Evolutionary conservation across 1,284 basidiomycete genomes (phyloP).

Genomic region (Veloboletus limbatus): DNA sequence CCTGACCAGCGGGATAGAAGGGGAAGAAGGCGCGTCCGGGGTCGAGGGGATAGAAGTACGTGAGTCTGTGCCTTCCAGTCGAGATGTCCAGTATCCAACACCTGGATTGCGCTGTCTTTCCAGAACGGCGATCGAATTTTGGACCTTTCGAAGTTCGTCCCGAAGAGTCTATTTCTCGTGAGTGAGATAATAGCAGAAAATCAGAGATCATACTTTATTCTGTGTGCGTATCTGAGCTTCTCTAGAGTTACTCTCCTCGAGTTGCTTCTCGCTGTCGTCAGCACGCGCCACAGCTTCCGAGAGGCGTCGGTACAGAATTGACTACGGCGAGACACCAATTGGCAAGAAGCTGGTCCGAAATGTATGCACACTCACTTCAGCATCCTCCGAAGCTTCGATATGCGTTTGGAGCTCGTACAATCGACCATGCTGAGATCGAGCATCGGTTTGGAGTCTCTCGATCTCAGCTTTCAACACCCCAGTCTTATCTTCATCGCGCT

Average conservation of each 20-base stretch:
- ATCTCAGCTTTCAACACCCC: slow-evolving; percentile 55
- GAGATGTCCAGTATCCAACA: slow-evolving; percentile 84
- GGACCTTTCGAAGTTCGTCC: slow-evolving; percentile 90
- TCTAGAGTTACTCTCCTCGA: slow-evolving; percentile 62
- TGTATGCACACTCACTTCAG: slow-evolving; percentile 47
- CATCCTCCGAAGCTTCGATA: slow-evolving; percentile 51
- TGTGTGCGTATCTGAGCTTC: slow-evolving; percentile 64
- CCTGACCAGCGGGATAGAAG: slow-evolving; percentile 38
- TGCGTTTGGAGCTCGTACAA: slow-evolving; percentile 47
- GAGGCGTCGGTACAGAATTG: slow-evolving; percentile 43
- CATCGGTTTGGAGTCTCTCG: slow-evolving; percentile 49
- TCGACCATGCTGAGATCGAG: slow-evolving; percentile 44
- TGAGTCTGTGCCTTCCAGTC: slow-evolving; percentile 41
- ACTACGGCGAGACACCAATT: slow-evolving; percentile 34
- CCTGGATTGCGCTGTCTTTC: slow-evolving; percentile 89
- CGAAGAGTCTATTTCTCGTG: slow-evolving; percentile 61
- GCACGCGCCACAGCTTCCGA: slow-evolving; percentile 46
- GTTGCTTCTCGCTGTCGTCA: slow-evolving; percentile 49
- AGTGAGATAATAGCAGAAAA: slow-evolving; percentile 1
- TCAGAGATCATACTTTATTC: slow-evolving; percentile 61
- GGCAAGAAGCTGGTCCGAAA: background rate
- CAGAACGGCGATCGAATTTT: slow-evolving; percentile 84
- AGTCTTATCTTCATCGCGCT: slow-evolving; percentile 58
- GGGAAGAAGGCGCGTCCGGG: slow-evolving; percentile 40
- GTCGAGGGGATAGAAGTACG: slow-evolving; percentile 48